Evolutionary conservation across 2,329 filamentous ascomycete species (phyloP).

Genomic region (Cercospora janseana): DNA sequence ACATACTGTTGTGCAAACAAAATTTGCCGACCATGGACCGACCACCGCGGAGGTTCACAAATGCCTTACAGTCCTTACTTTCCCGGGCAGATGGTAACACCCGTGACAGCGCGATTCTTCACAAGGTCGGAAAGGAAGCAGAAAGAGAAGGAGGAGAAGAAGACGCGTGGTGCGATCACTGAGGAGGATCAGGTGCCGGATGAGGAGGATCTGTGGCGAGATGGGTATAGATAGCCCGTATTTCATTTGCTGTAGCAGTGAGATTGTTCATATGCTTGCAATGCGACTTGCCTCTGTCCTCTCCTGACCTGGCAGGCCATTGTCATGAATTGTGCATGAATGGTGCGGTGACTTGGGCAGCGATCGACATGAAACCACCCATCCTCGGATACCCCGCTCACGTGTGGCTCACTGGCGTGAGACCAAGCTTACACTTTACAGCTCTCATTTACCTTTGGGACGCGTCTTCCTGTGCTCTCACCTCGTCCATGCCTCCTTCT

Average conservation of each 20-base stretch:
- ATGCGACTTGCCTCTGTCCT: neutral
- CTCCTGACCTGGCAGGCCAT: neutral
- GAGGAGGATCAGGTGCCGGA: slow-evolving; percentile 61
- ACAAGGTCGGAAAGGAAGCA: slow-evolving; percentile 67
- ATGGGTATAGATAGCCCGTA: slow-evolving; percentile 17
- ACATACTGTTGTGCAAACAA: neutral
- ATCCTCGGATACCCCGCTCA: slow-evolving; percentile 15
- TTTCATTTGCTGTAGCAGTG: neutral
- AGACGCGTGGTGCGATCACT: slow-evolving; percentile 53
- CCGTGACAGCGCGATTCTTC: slow-evolving; percentile 72
- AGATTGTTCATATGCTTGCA: neutral
- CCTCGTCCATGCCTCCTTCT: neutral
- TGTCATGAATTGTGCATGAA: neutral
- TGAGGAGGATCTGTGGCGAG: slow-evolving; percentile 62
- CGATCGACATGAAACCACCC: slow-evolving; percentile 9
- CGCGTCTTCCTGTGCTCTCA: slow-evolving; percentile 4
- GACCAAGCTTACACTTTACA: neutral
- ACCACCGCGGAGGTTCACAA: too few relatives aligned
- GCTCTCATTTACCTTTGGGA: neutral
- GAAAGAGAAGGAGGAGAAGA: slow-evolving; percentile 61
- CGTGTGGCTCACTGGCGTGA: slow-evolving; percentile 7
- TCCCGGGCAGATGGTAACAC: slow-evolving; percentile 59
- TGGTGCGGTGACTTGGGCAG: neutral
- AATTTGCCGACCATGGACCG: too few relatives aligned
- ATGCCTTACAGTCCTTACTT: neutral